These are phyloP conservation scores for Pseudogymnoascus sp. DNA, from an alignment of 2,329 filamentous ascomycete genomes.

Conservation along the genomic window DNA sequence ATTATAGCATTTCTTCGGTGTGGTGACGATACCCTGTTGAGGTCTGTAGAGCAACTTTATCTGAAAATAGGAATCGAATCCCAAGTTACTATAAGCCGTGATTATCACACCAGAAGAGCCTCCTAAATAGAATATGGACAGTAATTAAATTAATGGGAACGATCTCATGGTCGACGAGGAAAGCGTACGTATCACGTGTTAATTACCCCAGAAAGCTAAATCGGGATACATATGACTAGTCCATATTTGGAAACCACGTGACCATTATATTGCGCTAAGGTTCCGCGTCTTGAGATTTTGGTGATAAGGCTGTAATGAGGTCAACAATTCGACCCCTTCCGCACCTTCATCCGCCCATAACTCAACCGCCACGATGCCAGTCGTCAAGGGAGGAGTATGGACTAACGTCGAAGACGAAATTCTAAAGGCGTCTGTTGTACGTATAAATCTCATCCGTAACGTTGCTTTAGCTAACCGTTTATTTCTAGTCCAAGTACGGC, in stretches of 20 bases:
- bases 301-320: conserved; percentile 6
- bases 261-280: background rate
- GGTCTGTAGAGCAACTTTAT: background rate
- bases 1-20: no score
- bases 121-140: background rate
- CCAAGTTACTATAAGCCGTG: background rate
- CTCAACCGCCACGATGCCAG: conserved; percentile 47
- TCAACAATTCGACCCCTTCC: background rate
- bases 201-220: conserved; percentile 1
- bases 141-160: background rate
- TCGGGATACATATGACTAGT: background rate
- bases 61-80: background rate
- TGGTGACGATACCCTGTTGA: background rate
- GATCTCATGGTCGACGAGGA: no score
- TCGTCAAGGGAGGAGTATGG: conserved; percentile 69
- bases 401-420: conserved; percentile 87
- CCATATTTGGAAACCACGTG: background rate
- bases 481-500: conserved; percentile 75
- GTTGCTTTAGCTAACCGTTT: background rate
- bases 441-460: background rate
- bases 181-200: background rate
- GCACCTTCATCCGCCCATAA: background rate
- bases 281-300: conserved; percentile 7
- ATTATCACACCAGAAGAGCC: background rate
- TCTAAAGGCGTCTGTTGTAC: conserved; percentile 59